phyloP scores from a whole-genome alignment of 2,329 filamentous ascomycete species.

The Trichothecium roseum region DNA sequence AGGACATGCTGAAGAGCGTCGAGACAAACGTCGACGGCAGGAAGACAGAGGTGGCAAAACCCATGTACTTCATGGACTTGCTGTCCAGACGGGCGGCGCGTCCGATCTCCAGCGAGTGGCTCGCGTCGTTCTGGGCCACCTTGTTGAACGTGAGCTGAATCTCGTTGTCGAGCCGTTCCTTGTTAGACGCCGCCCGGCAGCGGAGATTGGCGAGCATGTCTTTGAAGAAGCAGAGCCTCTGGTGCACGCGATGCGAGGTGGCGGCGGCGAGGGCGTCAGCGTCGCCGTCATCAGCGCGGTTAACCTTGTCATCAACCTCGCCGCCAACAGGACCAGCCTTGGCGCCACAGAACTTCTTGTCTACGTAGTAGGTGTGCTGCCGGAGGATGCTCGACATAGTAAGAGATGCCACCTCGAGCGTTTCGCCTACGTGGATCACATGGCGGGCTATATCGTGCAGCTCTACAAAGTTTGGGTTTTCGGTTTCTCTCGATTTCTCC shows the following conservation, averaged over 20 bases:
- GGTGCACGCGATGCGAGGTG: constrained; percentile 9
- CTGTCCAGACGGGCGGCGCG: constrained; percentile 32
- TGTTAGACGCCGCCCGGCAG: constrained; percentile 25
- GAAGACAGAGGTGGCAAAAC: constrained; percentile 36
- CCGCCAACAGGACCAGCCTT: too few relatives aligned
- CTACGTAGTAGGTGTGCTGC: not conserved
- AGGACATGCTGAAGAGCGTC: constrained; percentile 34
- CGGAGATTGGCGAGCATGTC: constrained; percentile 23
- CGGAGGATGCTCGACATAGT: constrained; percentile 7
- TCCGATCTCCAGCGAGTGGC: constrained; percentile 26
- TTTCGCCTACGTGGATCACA: constrained; percentile 32
- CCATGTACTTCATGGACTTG: constrained; percentile 39
- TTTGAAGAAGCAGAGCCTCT: constrained; percentile 20
- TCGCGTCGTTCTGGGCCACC: constrained; percentile 29
- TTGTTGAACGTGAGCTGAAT: constrained; percentile 40
- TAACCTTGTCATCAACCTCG: too few relatives aligned
- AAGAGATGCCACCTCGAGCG: constrained; percentile 22
- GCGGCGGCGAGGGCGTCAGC: too few relatives aligned
- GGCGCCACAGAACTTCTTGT: too few relatives aligned
- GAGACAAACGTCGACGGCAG: constrained; percentile 41
- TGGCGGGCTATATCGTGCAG: constrained; percentile 33
- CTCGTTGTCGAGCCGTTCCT: constrained; percentile 40
- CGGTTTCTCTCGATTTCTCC: constrained; percentile 12
- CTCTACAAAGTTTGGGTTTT: constrained; percentile 18
- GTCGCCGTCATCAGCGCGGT: not conserved